These are phyloP conservation scores for Takashimella koratensis DNA, from an alignment of 1,284 basidiomycete species.

Conservation along the genomic window DNA sequence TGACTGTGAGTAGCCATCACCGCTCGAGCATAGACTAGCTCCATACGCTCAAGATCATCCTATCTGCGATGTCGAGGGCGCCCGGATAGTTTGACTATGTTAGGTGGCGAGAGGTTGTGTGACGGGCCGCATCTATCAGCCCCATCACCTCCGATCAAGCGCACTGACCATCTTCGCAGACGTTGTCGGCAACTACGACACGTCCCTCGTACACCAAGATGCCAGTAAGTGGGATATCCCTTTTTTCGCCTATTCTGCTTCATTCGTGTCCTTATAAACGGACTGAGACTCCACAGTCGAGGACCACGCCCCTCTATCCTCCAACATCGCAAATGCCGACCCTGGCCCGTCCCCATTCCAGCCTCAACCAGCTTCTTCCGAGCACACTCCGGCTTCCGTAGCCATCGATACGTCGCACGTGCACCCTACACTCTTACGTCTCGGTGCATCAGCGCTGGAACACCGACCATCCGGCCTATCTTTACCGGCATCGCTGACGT, in stretches of 20 bases:
- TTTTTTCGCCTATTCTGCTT: background rate
- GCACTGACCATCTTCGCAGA: background rate
- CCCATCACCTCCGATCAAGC: too few species aligned
- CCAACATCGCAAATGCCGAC: background rate
- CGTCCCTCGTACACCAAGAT: background rate
- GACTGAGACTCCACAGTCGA: background rate
- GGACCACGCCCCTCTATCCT: background rate
- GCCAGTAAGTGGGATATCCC: background rate
- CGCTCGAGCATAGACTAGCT: background rate
- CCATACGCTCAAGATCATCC: background rate
- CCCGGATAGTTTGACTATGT: background rate
- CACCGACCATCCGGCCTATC: background rate
- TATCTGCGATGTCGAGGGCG: background rate
- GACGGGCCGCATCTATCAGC: too few species aligned
- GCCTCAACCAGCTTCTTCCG: background rate
- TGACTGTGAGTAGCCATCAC: conserved; percentile 10
- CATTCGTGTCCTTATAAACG: background rate
- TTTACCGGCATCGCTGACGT: background rate
- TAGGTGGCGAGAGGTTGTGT: background rate
- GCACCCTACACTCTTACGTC: background rate
- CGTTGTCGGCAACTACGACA: background rate
- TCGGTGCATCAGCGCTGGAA: background rate
- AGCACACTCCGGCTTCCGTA: background rate
- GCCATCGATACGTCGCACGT: background rate
- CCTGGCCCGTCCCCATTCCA: background rate